phyloP scores from a whole-genome alignment of 225 moss, liverwort and hornwort genomes.

The Straminergon stramineum region DNA sequence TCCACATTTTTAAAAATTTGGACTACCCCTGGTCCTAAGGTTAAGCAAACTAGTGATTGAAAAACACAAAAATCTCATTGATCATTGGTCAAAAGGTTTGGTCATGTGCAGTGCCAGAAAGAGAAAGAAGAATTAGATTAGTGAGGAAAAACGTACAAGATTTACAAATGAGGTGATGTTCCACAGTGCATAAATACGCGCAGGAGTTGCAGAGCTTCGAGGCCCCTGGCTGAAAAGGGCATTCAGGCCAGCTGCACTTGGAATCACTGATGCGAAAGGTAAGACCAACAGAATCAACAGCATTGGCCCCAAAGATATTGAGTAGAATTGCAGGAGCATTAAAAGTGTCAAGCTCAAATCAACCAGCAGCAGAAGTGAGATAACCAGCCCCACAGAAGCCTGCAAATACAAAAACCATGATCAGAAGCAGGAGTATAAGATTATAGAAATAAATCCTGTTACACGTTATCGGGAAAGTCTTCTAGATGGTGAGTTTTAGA shows the following conservation, averaged over 20 bases:
- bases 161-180: conserved; percentile 81
- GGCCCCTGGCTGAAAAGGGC: conserved; percentile 94
- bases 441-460: neutral
- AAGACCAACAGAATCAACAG: conserved; percentile 72
- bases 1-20: neutral
- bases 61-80: neutral
- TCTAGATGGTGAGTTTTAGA: neutral
- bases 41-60: neutral
- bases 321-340: conserved; percentile 85
- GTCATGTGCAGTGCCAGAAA: neutral
- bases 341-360: conserved; percentile 93
- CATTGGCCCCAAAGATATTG: conserved; percentile 80
- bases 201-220: conserved; percentile 74
- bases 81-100: neutral
- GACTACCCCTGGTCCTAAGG: neutral
- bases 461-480: neutral
- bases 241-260: conserved; percentile 87
- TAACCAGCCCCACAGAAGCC: conserved; percentile 87
- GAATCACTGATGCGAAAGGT: conserved; percentile 78
- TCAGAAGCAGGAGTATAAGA: neutral
- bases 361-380: conserved; percentile 77
- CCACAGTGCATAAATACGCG: conserved; percentile 92
- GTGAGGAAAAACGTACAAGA: conserved; percentile 39
- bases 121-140: neutral
- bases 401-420: conserved; percentile 11